phyloP scores from a whole-genome alignment of 176 grass and related monocot genomes.

The Phoenix dactylifera region DNA sequence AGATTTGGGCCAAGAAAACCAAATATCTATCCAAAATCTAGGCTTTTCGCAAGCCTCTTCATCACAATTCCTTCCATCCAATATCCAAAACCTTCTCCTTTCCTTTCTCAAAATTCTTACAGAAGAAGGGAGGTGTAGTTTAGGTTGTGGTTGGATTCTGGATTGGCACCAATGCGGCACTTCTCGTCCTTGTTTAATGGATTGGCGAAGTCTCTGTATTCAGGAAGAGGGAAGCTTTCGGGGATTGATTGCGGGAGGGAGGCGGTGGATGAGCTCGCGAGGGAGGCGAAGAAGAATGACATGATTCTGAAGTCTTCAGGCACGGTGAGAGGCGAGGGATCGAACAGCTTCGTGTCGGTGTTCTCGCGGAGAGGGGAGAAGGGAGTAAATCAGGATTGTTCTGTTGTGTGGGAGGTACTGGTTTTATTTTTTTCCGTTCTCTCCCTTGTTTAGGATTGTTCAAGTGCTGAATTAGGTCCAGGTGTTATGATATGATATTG shows the following conservation, averaged over 20 bases:
- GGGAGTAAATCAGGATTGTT: constrained; percentile 84
- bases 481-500: no score
- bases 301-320: constrained; percentile 60
- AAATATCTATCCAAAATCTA: not conserved
- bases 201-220: constrained; percentile 57
- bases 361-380: constrained; percentile 90
- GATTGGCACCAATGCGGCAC: constrained; percentile 46
- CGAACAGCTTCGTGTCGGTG: constrained; percentile 64
- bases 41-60: not conserved
- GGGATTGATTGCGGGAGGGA: constrained; percentile 3
- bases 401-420: constrained; percentile 80
- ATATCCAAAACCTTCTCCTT: not conserved
- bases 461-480: not conserved
- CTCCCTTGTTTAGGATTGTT: constrained; percentile 16
- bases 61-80: not conserved
- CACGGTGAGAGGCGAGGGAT: constrained; percentile 40
- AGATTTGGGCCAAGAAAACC: no score
- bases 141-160: not conserved
- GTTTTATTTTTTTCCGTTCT: constrained; percentile 2
- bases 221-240: constrained; percentile 30
- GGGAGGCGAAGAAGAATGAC: constrained; percentile 27
- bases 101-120: not conserved
- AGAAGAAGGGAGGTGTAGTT: not conserved
- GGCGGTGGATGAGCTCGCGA: constrained; percentile 13
- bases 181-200: constrained; percentile 77